Evolutionary conservation across 2,329 filamentous ascomycete genomes (phyloP), one percentile per base, ranked within the genome.

Genomic region (Beauveria rudraprayagi): DNA sequence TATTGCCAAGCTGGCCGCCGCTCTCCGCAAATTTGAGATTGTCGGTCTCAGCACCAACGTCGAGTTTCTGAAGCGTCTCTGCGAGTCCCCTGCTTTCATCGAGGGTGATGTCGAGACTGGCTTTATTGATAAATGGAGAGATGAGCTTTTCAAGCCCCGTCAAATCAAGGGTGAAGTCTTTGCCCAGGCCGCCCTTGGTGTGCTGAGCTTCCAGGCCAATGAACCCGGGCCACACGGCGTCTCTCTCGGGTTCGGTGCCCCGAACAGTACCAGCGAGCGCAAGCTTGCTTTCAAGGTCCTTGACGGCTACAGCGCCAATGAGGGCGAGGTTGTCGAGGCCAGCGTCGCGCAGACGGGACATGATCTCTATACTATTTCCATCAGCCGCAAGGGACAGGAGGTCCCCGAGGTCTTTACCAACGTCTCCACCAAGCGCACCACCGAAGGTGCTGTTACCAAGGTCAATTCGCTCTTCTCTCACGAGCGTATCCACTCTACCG

Each of bases 21-120:
- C 94, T 0, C 78, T 99, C 11, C 88, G 91, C 65, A 83, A 91
- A 53, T 99, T 97, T 70, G 91, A 99, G 74, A 87, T 99, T 11
- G 94, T 93, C 3, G 94, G 94, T 0, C 84, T 95, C 8, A 88
- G 90, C 70, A 99, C 94, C 7, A 99, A 99, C 71, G 92, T 99
- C 64, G 94, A 97, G 73, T 99, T 99, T 70, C 77, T 99, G 62
- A 97, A 97, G 78, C 83, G 87, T 9, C 82, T 97, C 61, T 96
- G 92, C 72, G 83, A 85, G 51, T 92, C 89, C 63, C 82, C 84
- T 0, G 90, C 89, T 55, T 99, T 99, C 70, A 83, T 96, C 61
- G 83, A 83, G 11, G 94, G 93, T 9, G 86, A 94, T 22, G 92
- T 99, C 16, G 93, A 99, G 74, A 99, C 94, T 0, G 93, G 93